Base-by-base conservation (phyloP, 176 grass and related monocot species). In the Saccharum officinarum region DNA sequence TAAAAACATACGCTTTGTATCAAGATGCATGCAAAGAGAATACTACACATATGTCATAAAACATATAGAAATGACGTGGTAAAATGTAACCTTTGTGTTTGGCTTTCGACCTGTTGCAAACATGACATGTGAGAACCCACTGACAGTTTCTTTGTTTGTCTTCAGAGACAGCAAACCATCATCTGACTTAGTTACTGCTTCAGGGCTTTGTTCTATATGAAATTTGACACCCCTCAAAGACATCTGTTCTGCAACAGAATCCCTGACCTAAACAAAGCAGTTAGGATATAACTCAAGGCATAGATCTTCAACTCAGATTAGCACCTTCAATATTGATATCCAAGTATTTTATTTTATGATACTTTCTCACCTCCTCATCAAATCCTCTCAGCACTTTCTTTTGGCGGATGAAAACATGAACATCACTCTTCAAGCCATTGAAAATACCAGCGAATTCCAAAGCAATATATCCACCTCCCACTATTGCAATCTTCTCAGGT, bases 371-470 rank as follows among this genome's bases (percentile, higher is more conserved):
- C 82, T 97, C 94, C 57, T 97, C 94, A 79, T 97, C 91, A 88
- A 97, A 97, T n/a, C 91, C 91, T 74, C 94, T 86, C 41, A 97
- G 84, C 1, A 97, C 89, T 82, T 91, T 91, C 54, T 90, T 97
- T 69, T 97, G 94, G 45, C 94, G 78, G 37, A 97, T 93, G 83
- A 97, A 97, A 72, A 97, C 86, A 90, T 97, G 94, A 66, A 97
- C 94, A 15, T 89, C 89, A 83, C 91, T 93, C 55, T 80, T 91
- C 73, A 97, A 91, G 25, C 94, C 89, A 91, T 84, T 97, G 77
- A 97, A 97, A 39, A 97, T 86, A 4, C 94, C 91, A 67, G 89
- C 89, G 83, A 97, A 97, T 63, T 97, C 94, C 71, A 97, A 89
- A 87, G 91, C 89, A 74, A 97, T 97, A 72, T 97, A 97, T 33